These are phyloP conservation scores for Sclerotinia subarctica DNA, from an alignment of 2,329 filamentous ascomycete genomes.

Conservation along the genomic window DNA sequence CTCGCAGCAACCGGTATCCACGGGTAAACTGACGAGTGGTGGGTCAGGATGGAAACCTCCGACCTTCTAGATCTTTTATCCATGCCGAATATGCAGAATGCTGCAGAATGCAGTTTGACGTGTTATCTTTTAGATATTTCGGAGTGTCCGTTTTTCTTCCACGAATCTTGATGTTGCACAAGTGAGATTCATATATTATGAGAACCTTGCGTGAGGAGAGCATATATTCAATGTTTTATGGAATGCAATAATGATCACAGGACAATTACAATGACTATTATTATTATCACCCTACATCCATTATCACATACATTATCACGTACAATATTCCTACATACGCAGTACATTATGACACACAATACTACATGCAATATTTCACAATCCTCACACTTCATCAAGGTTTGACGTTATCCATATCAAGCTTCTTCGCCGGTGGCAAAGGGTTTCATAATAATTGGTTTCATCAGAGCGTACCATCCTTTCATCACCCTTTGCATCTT, in stretches of 20 bases:
- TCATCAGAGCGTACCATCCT: slow-evolving; percentile 5
- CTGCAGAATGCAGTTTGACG: slow-evolving; percentile 9
- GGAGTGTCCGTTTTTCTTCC: neutral
- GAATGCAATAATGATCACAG: too few species aligned
- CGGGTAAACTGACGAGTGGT: neutral
- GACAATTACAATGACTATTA: too few species aligned
- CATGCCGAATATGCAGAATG: neutral
- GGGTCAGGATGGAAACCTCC: neutral
- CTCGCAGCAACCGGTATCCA: too few species aligned
- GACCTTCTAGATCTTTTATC: neutral
- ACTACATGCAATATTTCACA: neutral
- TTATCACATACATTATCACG: too few species aligned
- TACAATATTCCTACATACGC: neutral
- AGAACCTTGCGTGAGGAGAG: too few species aligned
- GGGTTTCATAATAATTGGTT: slow-evolving; percentile 3
- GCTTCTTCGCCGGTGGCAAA: neutral
- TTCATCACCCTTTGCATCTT: neutral
- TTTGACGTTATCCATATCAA: neutral
- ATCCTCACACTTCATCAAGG: neutral
- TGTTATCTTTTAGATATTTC: neutral
- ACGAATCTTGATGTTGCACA: neutral
- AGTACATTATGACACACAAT: too few species aligned
- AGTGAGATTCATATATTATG: too few species aligned
- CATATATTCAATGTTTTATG: too few species aligned
- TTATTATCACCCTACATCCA: too few species aligned